These are phyloP conservation scores for Cystofilobasidium capitatum DNA, from an alignment of 768 basidiomycete species.

Conservation along the genomic window DNA sequence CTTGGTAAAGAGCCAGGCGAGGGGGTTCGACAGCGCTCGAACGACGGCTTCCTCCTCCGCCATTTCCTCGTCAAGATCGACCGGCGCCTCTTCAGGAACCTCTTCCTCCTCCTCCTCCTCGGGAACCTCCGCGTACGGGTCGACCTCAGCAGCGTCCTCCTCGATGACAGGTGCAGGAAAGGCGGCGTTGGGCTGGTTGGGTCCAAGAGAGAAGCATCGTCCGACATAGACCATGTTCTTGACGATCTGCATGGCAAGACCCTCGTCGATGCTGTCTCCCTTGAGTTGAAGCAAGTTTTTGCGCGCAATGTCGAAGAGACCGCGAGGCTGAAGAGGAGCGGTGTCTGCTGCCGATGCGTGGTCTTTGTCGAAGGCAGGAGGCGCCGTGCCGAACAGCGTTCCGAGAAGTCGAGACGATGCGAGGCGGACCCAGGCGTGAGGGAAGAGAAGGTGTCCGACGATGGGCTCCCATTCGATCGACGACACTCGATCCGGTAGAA, in stretches of 20 bases:
- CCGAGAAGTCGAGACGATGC: constrained; percentile 70
- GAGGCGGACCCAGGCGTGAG: constrained; percentile 88
- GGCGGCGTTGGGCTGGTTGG: constrained; percentile 3
- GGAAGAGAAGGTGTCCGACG: constrained; percentile 62
- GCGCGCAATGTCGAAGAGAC: constrained; percentile 57
- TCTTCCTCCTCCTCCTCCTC: constrained; percentile 31
- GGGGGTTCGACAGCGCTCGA: constrained; percentile 44
- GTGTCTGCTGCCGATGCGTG: constrained; percentile 9
- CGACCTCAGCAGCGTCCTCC: constrained; percentile 19
- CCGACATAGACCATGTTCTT: constrained; percentile 91
- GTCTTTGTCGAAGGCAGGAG: constrained; percentile 20
- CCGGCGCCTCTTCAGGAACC: constrained; percentile 26
- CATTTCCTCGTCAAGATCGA: constrained; percentile 37
- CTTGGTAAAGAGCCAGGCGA: constrained; percentile 90
- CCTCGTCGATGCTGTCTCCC: constrained; percentile 64
- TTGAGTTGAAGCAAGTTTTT: constrained; percentile 69
- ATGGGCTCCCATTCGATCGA: constrained; percentile 51
- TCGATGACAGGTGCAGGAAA: constrained; percentile 33
- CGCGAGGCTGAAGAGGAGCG: constrained; percentile 21
- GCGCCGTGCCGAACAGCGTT: constrained; percentile 48
- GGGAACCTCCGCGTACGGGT: constrained; percentile 17
- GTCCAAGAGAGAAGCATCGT: constrained; percentile 57
- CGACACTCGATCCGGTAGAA: constrained; percentile 39
- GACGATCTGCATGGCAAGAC: constrained; percentile 69
- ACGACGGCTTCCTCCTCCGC: constrained; percentile 31